Evolutionary conservation across 306 rosid species (phyloP), one percentile per base, ranked within the genome.

Genomic region (Prunus fruticosa): DNA sequence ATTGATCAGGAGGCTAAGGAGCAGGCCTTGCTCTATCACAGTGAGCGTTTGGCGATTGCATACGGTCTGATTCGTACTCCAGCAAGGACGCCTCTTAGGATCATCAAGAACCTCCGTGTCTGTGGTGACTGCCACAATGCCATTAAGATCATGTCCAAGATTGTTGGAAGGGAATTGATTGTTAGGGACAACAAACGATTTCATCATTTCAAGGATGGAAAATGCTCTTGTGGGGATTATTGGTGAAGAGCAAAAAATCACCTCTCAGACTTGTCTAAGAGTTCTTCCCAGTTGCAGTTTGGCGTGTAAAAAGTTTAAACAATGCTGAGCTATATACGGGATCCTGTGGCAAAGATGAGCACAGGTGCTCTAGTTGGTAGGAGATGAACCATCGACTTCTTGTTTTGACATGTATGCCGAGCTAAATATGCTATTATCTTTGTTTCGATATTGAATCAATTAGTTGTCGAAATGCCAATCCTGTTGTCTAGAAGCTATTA

Each of bases 1-100:
- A 92, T 92, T 56, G 96, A 92, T 80, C 97, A 88, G 85, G 98
- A 93, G 87, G 98, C 98, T 32, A 93, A 93, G 80, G 98, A 93
- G 85, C 93, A 90, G 82, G 94, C 96, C 22, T 86, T 90, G 88
- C 91, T 93, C 27, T 89, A 89, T 75, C 98, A 90, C 71, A 90
- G 96, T 34, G 98, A 93, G 79, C 87, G 91, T 69, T 71, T 93
- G 79, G 96, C 97, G 38, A 90, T 93, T 15, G 97, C 97, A 2
- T 93, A 90, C 53, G 97, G 96, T 76, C 90, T 93, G 79, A 93
- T 93, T 70, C 90, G 93, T 84, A 93, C 96, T 23, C 96, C 96
- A 1, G 88, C 94, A 20, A 87, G 98, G 76, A 86, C 89, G 8
- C 90, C 96, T 51, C 96, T 89, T 49, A 86, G 94, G 87, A 93